phyloP scores from a whole-genome alignment of 352 stramenopile genomes.

The Phytopythium chamaehyphon region DNA sequence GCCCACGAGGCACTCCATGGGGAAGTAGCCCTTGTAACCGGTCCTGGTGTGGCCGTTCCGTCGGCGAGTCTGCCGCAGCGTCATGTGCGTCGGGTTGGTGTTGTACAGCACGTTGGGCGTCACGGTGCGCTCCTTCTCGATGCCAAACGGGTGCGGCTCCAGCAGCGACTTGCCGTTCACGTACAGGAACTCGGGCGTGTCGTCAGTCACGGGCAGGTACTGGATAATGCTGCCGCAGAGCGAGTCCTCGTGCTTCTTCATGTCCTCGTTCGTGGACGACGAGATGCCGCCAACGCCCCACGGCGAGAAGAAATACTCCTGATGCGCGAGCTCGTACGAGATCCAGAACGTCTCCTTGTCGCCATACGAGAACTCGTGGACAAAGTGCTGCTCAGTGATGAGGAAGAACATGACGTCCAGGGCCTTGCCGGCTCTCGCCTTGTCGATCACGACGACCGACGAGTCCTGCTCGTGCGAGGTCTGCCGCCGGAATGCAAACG shows the following conservation, averaged over 20 bases:
- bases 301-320: slow-evolving; percentile 42
- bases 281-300: slow-evolving; percentile 25
- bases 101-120: slow-evolving; percentile 39
- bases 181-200: slow-evolving; percentile 33
- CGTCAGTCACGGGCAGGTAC: slow-evolving; percentile 25
- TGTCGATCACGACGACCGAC: slow-evolving; percentile 50
- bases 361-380: slow-evolving; percentile 29
- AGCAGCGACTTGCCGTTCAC: slow-evolving; percentile 50
- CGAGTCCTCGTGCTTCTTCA: slow-evolving; percentile 26
- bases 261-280: slow-evolving; percentile 23
- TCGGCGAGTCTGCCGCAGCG: slow-evolving; percentile 22
- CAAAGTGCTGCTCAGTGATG: slow-evolving; percentile 36
- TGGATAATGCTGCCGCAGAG: slow-evolving; percentile 39
- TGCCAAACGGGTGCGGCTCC: slow-evolving; percentile 26
- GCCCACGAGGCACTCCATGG: slow-evolving; percentile 37
- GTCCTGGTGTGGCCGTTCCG: slow-evolving; percentile 17
- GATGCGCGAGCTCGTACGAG: slow-evolving; percentile 27
- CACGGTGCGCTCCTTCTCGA: slow-evolving; percentile 14
- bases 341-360: slow-evolving; percentile 48
- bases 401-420: slow-evolving; percentile 48
- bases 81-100: slow-evolving; percentile 44
- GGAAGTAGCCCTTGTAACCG: slow-evolving; percentile 17
- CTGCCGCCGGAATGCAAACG: slow-evolving; percentile 28
- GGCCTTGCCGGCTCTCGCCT: slow-evolving; percentile 23
- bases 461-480: slow-evolving; percentile 57